Percentiles rank a stretch among this genome's conserved stretches.
Evolutionary conservation across 768 basidiomycete species (phyloP).

Genomic region (Phylloporus sp.): DNA sequence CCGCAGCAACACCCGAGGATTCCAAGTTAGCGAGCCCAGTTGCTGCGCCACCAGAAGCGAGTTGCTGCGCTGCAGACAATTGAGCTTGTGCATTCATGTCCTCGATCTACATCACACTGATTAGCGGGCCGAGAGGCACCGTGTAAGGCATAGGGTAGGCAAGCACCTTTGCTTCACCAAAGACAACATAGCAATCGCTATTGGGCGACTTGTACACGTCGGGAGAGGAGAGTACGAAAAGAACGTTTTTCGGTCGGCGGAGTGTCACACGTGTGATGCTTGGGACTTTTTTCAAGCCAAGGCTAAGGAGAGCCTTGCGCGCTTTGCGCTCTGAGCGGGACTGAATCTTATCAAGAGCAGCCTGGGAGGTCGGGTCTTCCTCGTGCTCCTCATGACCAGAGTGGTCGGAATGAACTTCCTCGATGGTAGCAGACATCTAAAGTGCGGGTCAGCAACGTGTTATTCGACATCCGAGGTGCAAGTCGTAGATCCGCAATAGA

Average conservation of each 20-base stretch:
- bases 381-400: constrained; percentile 69
- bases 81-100: constrained; percentile 83
- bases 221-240: constrained; percentile 89
- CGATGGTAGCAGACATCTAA: constrained; percentile 73
- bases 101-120: constrained; percentile 62
- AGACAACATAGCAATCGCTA: constrained; percentile 98
- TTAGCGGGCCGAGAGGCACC: background rate
- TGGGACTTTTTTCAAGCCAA: constrained; percentile 91
- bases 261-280: constrained; percentile 94
- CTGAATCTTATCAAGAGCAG: constrained; percentile 89
- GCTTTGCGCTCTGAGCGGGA: constrained; percentile 94
- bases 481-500: constrained; percentile 28
- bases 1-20: constrained; percentile 45
- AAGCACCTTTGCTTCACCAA: constrained; percentile 89
- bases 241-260: constrained; percentile 91
- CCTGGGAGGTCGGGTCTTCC: constrained; percentile 80
- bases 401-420: constrained; percentile 80
- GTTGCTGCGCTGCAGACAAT: constrained; percentile 74
- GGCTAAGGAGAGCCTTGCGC: constrained; percentile 83
- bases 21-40: constrained; percentile 46
- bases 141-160: constrained; percentile 11
- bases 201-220: constrained; percentile 98
- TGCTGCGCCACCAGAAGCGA: constrained; percentile 48
- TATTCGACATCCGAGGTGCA: constrained; percentile 25
- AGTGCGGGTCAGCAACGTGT: constrained; percentile 23